These are phyloP conservation scores for Bipolaris cookei DNA, from an alignment of 2,329 filamentous ascomycete genomes.

Conservation along the genomic window DNA sequence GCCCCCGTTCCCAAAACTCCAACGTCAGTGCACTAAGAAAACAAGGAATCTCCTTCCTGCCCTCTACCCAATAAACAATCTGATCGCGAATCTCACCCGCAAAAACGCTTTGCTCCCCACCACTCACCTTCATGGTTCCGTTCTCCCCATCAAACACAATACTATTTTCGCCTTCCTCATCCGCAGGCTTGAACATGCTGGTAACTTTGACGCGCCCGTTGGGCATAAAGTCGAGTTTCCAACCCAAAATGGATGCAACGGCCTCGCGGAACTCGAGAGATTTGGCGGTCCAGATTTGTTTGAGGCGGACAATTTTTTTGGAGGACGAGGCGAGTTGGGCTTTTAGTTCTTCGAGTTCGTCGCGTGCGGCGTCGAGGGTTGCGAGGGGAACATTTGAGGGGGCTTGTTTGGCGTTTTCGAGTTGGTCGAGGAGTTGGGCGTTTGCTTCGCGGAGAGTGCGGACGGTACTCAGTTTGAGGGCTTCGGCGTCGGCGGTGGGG, in stretches of 20 bases:
- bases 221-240: slow-evolving; percentile 95
- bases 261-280: slow-evolving; percentile 94
- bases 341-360: slow-evolving; percentile 70
- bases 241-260: slow-evolving; percentile 88
- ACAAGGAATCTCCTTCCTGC: slow-evolving; percentile 90
- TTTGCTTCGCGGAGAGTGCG: slow-evolving; percentile 83
- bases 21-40: slow-evolving; percentile 89
- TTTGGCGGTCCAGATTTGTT: slow-evolving; percentile 91
- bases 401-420: slow-evolving; percentile 54
- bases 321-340: slow-evolving; percentile 66
- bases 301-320: slow-evolving; percentile 83
- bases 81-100: slow-evolving; percentile 82
- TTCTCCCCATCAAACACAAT: slow-evolving; percentile 90
- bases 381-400: slow-evolving; percentile 72
- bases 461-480: slow-evolving; percentile 82
- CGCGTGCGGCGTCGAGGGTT: slow-evolving; percentile 74
- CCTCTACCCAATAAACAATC: slow-evolving; percentile 95
- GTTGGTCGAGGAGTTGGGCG: slow-evolving; percentile 75
- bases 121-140: slow-evolving; percentile 97
- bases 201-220: slow-evolving; percentile 95
- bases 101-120: slow-evolving; percentile 85
- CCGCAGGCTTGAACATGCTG: slow-evolving; percentile 76
- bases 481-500: slow-evolving; percentile 84
- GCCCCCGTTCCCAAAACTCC: slow-evolving; percentile 82
- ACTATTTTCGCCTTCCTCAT: slow-evolving; percentile 64